These are phyloP conservation scores for Clonostachys solani DNA, from an alignment of 2,329 filamentous ascomycete species.

Conservation along the genomic window DNA sequence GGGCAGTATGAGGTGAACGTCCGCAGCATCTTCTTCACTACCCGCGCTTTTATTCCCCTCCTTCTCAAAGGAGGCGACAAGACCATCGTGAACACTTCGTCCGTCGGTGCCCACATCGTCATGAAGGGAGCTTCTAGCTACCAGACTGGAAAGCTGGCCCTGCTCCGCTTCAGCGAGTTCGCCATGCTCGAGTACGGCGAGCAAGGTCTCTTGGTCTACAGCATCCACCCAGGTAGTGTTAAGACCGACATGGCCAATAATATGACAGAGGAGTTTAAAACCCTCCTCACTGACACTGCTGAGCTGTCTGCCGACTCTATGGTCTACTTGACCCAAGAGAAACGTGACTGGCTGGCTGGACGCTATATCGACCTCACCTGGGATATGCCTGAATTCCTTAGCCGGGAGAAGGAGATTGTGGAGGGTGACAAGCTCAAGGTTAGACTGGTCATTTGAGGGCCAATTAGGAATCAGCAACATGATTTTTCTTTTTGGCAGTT, in stretches of 20 bases:
- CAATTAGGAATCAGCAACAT: too few species aligned
- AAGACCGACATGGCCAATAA: not conserved
- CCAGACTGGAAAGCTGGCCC: conserved; percentile 2
- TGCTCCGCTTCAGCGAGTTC: conserved; percentile 1
- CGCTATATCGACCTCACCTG: conserved; percentile 31
- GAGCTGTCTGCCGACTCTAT: conserved; percentile 19
- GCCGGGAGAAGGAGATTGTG: conserved; percentile 13
- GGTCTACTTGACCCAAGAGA: conserved; percentile 18
- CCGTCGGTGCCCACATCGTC: not conserved
- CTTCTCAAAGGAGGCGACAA: not conserved
- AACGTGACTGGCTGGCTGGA: conserved; percentile 22
- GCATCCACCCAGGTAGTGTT: conserved; percentile 2
- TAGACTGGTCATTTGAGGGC: not conserved
- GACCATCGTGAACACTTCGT: not conserved
- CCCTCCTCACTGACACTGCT: conserved; percentile 1
- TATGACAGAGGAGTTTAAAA: not conserved
- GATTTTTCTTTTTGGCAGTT: too few species aligned
- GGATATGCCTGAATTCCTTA: conserved; percentile 28
- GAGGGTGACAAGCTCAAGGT: conserved; percentile 1
- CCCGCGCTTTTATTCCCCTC: conserved; percentile 1
- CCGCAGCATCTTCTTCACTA: not conserved
- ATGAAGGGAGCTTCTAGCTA: conserved; percentile 1
- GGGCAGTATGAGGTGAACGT: conserved; percentile 2
- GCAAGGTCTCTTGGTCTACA: conserved; percentile 1
- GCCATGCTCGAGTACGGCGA: not conserved